Conservation (phyloP, 164 flowering plant species). For the Chimonanthus praecox region DNA sequence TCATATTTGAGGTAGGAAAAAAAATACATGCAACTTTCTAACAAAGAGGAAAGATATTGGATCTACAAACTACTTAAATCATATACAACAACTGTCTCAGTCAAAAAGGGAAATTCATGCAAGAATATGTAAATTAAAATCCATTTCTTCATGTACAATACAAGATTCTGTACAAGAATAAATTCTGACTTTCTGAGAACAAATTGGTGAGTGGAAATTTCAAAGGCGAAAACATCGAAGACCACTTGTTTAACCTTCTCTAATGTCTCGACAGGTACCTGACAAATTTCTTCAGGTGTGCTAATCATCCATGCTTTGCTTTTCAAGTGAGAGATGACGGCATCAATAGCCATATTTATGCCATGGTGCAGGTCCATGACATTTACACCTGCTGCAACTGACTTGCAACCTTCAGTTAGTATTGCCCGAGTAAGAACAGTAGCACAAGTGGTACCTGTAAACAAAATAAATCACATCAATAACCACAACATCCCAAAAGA, state of each 20-base stretch:
- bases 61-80: background rate
- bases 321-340: conserved; percentile 66
- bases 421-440: conserved; percentile 92
- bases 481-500: background rate
- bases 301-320: conserved; percentile 80
- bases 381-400: conserved; percentile 81
- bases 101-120: background rate
- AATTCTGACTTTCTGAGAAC: background rate
- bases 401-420: conserved; percentile 80
- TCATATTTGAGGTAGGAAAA: background rate
- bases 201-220: background rate
- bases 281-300: conserved; percentile 86
- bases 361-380: conserved; percentile 85
- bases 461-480: conserved; percentile 4
- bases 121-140: background rate
- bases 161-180: background rate
- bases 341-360: conserved; percentile 72
- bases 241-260: background rate
- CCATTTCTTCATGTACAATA: background rate
- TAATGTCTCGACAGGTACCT: conserved; percentile 35
- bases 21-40: background rate
- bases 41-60: background rate
- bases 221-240: conserved; percentile 4
- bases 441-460: conserved; percentile 88
- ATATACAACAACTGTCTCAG: background rate